Evolutionary conservation across 768 basidiomycete species (phyloP).

Genomic region (Trametes cubensis): DNA sequence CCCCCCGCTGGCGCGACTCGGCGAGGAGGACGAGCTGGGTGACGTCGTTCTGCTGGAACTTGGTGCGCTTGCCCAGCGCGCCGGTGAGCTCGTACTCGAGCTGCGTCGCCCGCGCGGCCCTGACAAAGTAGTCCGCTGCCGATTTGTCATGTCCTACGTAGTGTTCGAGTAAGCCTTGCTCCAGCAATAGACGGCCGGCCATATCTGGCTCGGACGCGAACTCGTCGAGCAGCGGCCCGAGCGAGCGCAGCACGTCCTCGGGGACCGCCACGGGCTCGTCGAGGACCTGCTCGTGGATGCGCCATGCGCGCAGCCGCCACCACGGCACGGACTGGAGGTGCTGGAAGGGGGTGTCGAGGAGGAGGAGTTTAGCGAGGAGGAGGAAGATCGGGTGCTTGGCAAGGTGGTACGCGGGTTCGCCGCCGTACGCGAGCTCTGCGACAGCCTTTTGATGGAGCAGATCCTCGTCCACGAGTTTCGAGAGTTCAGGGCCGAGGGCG

Average conservation of each 20-base stretch:
- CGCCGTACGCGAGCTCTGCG: conserved; percentile 76
- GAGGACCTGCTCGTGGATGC: conserved; percentile 77
- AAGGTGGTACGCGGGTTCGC: conserved; percentile 97
- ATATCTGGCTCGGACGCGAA: conserved; percentile 63
- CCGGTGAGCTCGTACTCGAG: conserved; percentile 92
- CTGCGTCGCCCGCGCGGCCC: conserved; percentile 74
- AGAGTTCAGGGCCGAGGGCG: conserved; percentile 35
- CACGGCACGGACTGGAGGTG: conserved; percentile 59
- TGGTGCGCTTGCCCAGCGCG: conserved; percentile 90
- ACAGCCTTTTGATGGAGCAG: conserved; percentile 67
- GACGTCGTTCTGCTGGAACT: conserved; percentile 83
- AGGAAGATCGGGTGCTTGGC: conserved; percentile 69
- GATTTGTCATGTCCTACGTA: conserved; percentile 71
- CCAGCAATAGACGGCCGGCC: conserved; percentile 66
- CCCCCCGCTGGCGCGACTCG: conserved; percentile 58
- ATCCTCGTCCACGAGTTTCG: conserved; percentile 43
- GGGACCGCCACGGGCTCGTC: conserved; percentile 79
- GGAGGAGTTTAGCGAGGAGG: conserved; percentile 71
- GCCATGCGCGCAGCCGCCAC: conserved; percentile 82
- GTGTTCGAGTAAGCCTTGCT: conserved; percentile 81
- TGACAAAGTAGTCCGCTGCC: conserved; percentile 77
- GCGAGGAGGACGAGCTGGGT: conserved; percentile 94
- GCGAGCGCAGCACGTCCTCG: conserved; percentile 41
- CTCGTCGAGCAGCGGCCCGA: conserved; percentile 44
- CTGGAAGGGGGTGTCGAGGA: conserved; percentile 56